A percentile compares a stretch with the other conserved stretches of the same genome.
phyloP scores from a whole-genome alignment of 2,329 filamentous ascomycete species.

The Lecanoromycetidae sp. region DNA sequence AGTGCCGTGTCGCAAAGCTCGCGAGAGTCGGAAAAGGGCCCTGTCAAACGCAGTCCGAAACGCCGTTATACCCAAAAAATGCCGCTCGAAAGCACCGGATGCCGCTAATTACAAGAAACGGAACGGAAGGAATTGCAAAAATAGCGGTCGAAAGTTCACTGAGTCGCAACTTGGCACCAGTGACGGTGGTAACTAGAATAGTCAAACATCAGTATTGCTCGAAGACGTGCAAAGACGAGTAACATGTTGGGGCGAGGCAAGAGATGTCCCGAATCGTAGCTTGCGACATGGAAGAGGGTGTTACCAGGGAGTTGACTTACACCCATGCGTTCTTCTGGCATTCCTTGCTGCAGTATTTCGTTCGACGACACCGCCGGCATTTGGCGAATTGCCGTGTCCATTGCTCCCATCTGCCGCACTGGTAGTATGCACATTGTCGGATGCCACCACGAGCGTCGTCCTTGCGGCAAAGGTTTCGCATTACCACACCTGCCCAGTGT shows the following conservation, averaged over 20 bases:
- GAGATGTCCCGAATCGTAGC: too few relatives aligned
- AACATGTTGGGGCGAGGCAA: too few relatives aligned
- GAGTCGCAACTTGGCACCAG: conserved; percentile 56
- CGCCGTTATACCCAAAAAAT: too few relatives aligned
- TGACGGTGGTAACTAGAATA: conserved; percentile 54
- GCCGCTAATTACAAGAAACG: conserved; percentile 8
- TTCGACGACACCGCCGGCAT: conserved; percentile 86
- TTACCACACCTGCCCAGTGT: conserved; percentile 98
- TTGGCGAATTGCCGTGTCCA: conserved; percentile 95
- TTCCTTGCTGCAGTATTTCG: conserved; percentile 99
- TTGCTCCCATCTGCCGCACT: conserved; percentile 97
- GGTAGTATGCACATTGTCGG: conserved; percentile 92
- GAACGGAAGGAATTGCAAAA: neutral
- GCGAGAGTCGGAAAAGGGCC: neutral
- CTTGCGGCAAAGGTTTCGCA: conserved; percentile 96
- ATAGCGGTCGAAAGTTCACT: conserved; percentile 5
- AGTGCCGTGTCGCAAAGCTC: conserved; percentile 4
- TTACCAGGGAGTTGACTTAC: too few relatives aligned
- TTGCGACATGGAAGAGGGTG: too few relatives aligned
- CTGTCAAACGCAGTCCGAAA: neutral
- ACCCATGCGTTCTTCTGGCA: conserved; percentile 99
- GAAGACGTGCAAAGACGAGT: too few relatives aligned
- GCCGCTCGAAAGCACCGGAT: conserved; percentile 7
- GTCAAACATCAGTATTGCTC: neutral
- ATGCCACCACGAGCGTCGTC: conserved; percentile 92